These are phyloP conservation scores for Coniochaeta sp. DNA, from an alignment of 2,329 filamentous ascomycete species.

Conservation along the genomic window DNA sequence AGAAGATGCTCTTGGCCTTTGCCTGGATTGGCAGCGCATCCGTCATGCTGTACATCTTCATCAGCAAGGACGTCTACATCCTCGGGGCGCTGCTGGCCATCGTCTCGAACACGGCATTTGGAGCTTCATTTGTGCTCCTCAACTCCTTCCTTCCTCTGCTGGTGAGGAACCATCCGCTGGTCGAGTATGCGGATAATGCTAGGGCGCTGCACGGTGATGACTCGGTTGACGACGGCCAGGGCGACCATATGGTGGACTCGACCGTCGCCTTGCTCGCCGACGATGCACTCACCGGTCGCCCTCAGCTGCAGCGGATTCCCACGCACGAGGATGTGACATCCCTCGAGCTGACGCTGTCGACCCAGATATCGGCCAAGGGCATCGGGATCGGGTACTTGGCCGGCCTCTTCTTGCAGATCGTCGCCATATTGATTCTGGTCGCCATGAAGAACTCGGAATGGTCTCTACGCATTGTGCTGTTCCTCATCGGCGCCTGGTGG, in stretches of 20 bases:
- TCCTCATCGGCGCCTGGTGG: slow-evolving; percentile 90
- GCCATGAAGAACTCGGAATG: slow-evolving; percentile 70
- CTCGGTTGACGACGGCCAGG: slow-evolving; percentile 19
- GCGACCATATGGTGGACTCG: slow-evolving; percentile 28
- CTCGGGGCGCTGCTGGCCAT: slow-evolving; percentile 80
- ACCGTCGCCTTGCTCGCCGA: slow-evolving; percentile 39
- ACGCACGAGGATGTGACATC: slow-evolving; percentile 47
- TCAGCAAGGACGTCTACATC: slow-evolving; percentile 69
- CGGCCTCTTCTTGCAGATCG: slow-evolving; percentile 74
- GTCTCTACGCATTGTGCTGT: slow-evolving; percentile 79
- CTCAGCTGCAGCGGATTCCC: slow-evolving; percentile 27
- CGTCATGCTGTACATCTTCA: slow-evolving; percentile 82
- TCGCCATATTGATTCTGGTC: slow-evolving; percentile 72
- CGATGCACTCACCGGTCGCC: slow-evolving; percentile 19
- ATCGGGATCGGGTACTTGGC: slow-evolving; percentile 92
- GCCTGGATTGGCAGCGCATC: slow-evolving; percentile 72
- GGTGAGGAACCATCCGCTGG: slow-evolving; percentile 71
- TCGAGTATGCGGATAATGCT: slow-evolving; percentile 19
- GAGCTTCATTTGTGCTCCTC: slow-evolving; percentile 87
- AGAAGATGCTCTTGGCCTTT: slow-evolving; percentile 79
- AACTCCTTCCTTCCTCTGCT: slow-evolving; percentile 93
- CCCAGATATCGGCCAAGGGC: slow-evolving; percentile 83
- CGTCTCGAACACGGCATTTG: slow-evolving; percentile 87
- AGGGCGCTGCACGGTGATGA: slow-evolving; percentile 23
- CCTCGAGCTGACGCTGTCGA: slow-evolving; percentile 71